These are phyloP conservation scores for Salvia sclarea DNA, from an alignment of 305 asterid genomes.

Conservation along the genomic window DNA sequence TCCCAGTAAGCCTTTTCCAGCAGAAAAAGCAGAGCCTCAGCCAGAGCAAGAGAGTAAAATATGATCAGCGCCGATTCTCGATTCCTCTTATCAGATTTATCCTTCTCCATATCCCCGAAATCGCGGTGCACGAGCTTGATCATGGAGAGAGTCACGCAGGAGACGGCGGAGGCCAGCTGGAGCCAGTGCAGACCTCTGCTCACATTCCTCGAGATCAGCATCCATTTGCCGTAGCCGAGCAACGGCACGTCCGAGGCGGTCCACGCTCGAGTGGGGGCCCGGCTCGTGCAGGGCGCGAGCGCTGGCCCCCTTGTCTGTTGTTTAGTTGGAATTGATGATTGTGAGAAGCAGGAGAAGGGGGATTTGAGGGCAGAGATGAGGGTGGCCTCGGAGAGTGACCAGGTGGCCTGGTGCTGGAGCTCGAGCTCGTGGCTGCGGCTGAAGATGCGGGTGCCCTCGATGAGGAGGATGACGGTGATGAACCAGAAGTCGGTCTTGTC, in stretches of 20 bases:
- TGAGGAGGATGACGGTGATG: constrained; percentile 72
- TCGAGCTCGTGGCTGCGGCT: constrained; percentile 97
- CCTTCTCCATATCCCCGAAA: constrained; percentile 63
- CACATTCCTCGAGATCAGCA: constrained; percentile 66
- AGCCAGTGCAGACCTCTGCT: constrained; percentile 81
- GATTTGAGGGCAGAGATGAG: constrained; percentile 68
- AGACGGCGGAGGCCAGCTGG: constrained; percentile 72
- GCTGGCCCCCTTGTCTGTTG: constrained; percentile 43
- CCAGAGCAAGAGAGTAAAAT: constrained; percentile 80
- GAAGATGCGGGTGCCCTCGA: constrained; percentile 80
- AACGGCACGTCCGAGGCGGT: constrained; percentile 80
- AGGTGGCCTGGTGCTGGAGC: constrained; percentile 95
- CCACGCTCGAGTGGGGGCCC: constrained; percentile 62
- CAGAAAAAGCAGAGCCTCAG: constrained; percentile 84
- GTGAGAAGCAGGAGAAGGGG: constrained; percentile 39
- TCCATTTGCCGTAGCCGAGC: constrained; percentile 70
- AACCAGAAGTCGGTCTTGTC: constrained; percentile 85
- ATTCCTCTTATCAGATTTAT: constrained; percentile 65
- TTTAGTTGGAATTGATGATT: constrained; percentile 11
- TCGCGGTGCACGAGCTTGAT: constrained; percentile 60
- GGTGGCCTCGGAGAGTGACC: constrained; percentile 75
- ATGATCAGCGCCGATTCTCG: constrained; percentile 64
- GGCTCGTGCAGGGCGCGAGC: too few species aligned
- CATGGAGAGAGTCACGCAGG: constrained; percentile 73
- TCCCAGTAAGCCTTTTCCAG: constrained; percentile 95